phyloP scores from a whole-genome alignment of 1,139 yeast species.

The Geotrichum phurueaensis region DNA sequence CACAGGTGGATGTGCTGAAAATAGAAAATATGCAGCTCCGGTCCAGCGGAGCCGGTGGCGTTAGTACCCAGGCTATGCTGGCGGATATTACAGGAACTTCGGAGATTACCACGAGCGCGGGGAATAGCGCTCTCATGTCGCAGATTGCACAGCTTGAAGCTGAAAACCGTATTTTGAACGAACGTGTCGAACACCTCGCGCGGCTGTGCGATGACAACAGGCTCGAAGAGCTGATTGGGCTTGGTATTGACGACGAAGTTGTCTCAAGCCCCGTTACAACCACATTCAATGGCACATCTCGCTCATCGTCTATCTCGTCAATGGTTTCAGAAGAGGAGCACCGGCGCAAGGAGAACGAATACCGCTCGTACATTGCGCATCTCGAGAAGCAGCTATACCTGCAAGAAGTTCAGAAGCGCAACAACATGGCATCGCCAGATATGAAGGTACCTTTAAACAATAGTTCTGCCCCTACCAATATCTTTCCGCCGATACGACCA shows the following conservation, averaged over 20 bases:
- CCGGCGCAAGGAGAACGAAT: slow-evolving; percentile 53
- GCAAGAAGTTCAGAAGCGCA: slow-evolving; percentile 27
- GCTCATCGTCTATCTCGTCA: slow-evolving; percentile 17
- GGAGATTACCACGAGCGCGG: not conserved
- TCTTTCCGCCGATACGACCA: slow-evolving; percentile 14
- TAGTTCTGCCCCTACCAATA: not conserved
- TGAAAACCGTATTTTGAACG: slow-evolving; percentile 56
- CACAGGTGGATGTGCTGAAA: slow-evolving; percentile 39
- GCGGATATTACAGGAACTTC: not conserved
- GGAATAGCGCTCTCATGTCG: slow-evolving; percentile 15
- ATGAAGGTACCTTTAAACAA: slow-evolving; percentile 5
- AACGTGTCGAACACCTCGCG: slow-evolving; percentile 62
- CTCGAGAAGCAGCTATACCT: slow-evolving; percentile 53
- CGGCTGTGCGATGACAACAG: slow-evolving; percentile 55
- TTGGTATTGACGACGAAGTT: slow-evolving; percentile 21
- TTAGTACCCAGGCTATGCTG: not conserved
- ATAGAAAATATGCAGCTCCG: slow-evolving; percentile 33
- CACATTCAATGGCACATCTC: slow-evolving; percentile 6
- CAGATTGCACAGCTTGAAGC: slow-evolving; percentile 48
- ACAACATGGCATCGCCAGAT: slow-evolving; percentile 3
- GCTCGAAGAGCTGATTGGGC: slow-evolving; percentile 41
- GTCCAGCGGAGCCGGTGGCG: slow-evolving; percentile 13
- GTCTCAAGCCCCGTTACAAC: slow-evolving; percentile 2
- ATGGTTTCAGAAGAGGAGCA: slow-evolving; percentile 26
- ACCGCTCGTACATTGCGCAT: slow-evolving; percentile 55